Base-by-base conservation (phyloP, 2,329 filamentous ascomycete genomes). In the Myriosclerotinia scirpicola region DNA sequence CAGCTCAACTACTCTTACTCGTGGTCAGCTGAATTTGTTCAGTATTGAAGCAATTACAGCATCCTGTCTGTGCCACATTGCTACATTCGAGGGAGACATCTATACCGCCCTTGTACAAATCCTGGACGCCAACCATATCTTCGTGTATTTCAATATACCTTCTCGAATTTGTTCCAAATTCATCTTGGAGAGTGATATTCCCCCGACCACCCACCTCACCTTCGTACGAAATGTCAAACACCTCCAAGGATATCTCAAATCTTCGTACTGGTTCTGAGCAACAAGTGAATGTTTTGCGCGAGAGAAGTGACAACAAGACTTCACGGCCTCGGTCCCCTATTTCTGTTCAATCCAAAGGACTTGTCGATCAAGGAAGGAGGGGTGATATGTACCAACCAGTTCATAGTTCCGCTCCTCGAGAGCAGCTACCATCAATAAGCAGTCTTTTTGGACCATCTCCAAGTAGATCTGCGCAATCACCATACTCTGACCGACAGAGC, bases 341-440 rank as follows among this genome's bases (percentile, higher is more conserved):
- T 70, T 70, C 68, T 44, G 71, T 72, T 50, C 61, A 64, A 60
- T 40, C 40, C 68, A 52, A 60, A 65, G 54, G 15, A 22, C 38
- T 8, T 54, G 48, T 65, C 64, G 64, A 65, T 11, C 67, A 66
- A 59, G 48, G 62, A n/a, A 70, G 69, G 66, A 59, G 50, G 52
- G 70, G 59, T 67, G 69, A 74, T 6, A 71, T 74, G 69, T 73
- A 74, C 69, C 69, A 69, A 54, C 67, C 62, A 54, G 68, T 61
- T 9, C 69, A 69, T 65, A 69, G 74, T 44, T 53, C 59, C 8
- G 42, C 53, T 48, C 62, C 69, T 36, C 69, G 75, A 70, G 75
- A 77, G 69, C 71, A 72, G 36, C 69, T 77, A 4, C 76, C 76
- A 54, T 71, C 76, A 17, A 63, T 77, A 53, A 77, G 73, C 63